phyloP scores from a whole-genome alignment of 2,329 filamentous ascomycete genomes.

The Fusarium ramigenum region DNA sequence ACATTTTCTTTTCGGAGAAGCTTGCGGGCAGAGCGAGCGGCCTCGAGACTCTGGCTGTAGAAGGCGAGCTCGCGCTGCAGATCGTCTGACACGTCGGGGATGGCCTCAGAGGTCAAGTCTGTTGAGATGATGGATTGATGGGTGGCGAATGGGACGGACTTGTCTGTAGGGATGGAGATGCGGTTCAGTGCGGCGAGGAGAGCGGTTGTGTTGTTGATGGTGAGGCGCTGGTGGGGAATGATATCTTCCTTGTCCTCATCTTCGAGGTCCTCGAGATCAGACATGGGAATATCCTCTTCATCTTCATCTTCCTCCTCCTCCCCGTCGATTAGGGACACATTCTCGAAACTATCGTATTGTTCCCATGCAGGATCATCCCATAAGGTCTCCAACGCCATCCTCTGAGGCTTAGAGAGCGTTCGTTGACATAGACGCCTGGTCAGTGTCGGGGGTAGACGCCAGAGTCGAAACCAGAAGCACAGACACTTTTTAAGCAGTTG shows the following conservation, averaged over 20 bases:
- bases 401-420: too few relatives aligned
- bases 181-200: constrained; percentile 83
- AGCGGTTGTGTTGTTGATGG: constrained; percentile 95
- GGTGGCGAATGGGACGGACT: constrained; percentile 79
- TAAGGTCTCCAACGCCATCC: too few relatives aligned
- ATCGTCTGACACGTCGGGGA: constrained; percentile 89
- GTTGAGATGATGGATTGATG: constrained; percentile 80
- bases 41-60: constrained; percentile 87
- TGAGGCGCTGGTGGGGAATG: constrained; percentile 89
- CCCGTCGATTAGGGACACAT: too few relatives aligned
- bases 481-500: too few relatives aligned
- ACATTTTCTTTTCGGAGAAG: constrained; percentile 83
- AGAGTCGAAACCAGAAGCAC: too few relatives aligned
- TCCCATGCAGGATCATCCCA: too few relatives aligned
- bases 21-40: constrained; percentile 76
- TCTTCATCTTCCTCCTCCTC: constrained; percentile 77
- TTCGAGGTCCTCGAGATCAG: constrained; percentile 80
- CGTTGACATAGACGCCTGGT: too few relatives aligned
- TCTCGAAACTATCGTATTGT: too few relatives aligned
- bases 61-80: constrained; percentile 92
- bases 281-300: constrained; percentile 88
- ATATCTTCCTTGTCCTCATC: constrained; percentile 88
- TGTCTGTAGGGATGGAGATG: constrained; percentile 72
- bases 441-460: too few relatives aligned
- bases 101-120: constrained; percentile 70